Evolutionary conservation across 164 flowering plant genomes (phyloP), one percentile per base, ranked within the genome.

Genomic region (Kingdonia uniflora): DNA sequence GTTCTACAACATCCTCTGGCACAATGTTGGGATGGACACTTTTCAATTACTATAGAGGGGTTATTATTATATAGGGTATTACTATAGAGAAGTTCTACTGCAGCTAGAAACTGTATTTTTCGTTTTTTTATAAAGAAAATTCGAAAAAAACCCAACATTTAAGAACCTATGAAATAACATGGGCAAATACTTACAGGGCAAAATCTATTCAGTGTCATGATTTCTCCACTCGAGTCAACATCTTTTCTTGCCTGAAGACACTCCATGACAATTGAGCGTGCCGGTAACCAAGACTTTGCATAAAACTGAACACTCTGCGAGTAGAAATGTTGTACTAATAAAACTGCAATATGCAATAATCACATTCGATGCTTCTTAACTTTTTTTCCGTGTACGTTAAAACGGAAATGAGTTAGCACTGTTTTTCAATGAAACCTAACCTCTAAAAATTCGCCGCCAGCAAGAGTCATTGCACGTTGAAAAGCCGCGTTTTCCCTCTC

Each of bases 211-310:
- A 88, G 53, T 39, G 71, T 68, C 81, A 88, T 65, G 46, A 92
- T 88, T 79, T 88, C 99, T 71, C 95, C 95, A 69, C 87, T 84
- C 38, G 84, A 73, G 65, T 92, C 99, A 48, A 81, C 43, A 49
- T 77, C 73, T 37, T 57, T 47, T 71, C 94, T 76, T 42, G 77
- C 78, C 51, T 70, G 65, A 35, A 87, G 77, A 61, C 78, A 71
- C 55, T 79, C 80, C 80, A 72, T 56, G 16, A 90, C 84, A 69
- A 85, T 77, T 46, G 89, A 71, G 11, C 92, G 75, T 20, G 97
- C 96, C 16, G 97, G 97, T 52, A 90, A 65, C 97, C 97, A 90
- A n/a, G 95, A 90, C 56, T 68, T 80, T 49, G 74, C 78, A 71
- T 81, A 82, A 67, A 66, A 76, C 2, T 71, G 70, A 33, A 92